Percentiles rank a stretch among this genome's conserved stretches.
phyloP scores from a whole-genome alignment of 2,329 filamentous ascomycete species.

The Penicillium fuscoglaucum region DNA sequence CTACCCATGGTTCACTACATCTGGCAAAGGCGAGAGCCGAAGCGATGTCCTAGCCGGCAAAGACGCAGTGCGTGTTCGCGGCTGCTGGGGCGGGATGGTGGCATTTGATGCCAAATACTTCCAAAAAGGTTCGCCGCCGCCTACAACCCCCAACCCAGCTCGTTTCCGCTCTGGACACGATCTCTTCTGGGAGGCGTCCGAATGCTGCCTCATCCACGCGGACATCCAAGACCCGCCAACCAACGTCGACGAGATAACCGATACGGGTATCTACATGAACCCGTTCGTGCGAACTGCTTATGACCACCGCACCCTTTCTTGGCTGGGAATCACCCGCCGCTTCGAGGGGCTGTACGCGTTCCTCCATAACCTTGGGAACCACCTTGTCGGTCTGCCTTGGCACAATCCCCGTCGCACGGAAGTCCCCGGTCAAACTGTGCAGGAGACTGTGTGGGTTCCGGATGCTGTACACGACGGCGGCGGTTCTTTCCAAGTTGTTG shows the following conservation, averaged over 20 bases:
- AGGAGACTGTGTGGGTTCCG: constrained; percentile 46
- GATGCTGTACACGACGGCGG: constrained; percentile 30
- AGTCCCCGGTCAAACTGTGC: constrained; percentile 52
- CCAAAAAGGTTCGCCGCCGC: constrained; percentile 36
- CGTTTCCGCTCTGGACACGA: constrained; percentile 62
- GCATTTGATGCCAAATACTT: constrained; percentile 51
- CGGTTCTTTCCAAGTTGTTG: constrained; percentile 43
- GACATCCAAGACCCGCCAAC: constrained; percentile 45
- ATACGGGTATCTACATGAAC: constrained; percentile 69
- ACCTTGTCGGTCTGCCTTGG: constrained; percentile 57
- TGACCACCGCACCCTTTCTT: constrained; percentile 55
- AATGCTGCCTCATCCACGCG: constrained; percentile 62
- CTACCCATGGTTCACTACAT: constrained; percentile 67
- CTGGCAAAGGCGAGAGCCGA: constrained; percentile 55
- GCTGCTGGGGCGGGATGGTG: constrained; percentile 77
- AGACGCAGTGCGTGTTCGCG: constrained; percentile 65
- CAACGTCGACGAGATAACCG: constrained; percentile 36
- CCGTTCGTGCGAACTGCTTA: constrained; percentile 74
- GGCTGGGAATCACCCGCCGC: constrained; percentile 60
- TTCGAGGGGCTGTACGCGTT: constrained; percentile 66
- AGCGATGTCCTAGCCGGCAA: constrained; percentile 61
- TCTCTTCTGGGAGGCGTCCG: constrained; percentile 63
- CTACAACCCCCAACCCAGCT: constrained; percentile 40
- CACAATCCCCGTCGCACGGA: constrained; percentile 63
- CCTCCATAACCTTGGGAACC: constrained; percentile 60